Evolutionary conservation across 768 basidiomycete genomes (phyloP), one percentile per base, ranked within the genome.

Genomic region (Gyrodon lividus): DNA sequence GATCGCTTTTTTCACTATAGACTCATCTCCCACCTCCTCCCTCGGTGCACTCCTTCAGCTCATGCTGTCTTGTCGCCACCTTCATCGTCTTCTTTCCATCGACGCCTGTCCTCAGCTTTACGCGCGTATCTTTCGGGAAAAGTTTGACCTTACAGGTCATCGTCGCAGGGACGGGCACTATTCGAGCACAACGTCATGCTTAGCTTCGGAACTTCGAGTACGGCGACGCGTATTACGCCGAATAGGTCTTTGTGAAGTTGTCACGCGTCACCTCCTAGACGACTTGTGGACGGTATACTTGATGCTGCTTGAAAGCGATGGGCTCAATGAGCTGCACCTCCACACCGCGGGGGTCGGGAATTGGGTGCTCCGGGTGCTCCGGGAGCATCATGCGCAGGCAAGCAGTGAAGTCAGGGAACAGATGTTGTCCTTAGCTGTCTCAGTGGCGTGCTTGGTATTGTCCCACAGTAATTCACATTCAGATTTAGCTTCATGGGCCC

Each of bases 281-380:
- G 83, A 84, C 61, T 60, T 86, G 20, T 83, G 81, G 77, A 77
- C 77, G 7, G 76, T 76, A 6, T 72, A 82, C 51, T 72, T 82
- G 54, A 83, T 86, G 79, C 60, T 81, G n/a, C 60, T 83, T 28
- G 86, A 87, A 61, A 78, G 77, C 56, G 74, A 75, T 33, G 72
- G 71, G 3, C 62, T 72, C 44, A 84, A 82, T 57, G 74, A 74
- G 50, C 60, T 54, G 20, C 77, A 82, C 22, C 71, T 85, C 9
- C 59, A 62, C 14, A 55, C 63, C 17, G 75, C 70, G 34, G 70
- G 72, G 26, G 74, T 82, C 56, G 54, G 72, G 12, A 43, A 64
- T 33, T 70, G 63, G 62, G 51, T 65, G 28, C 30, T 60, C 16
- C 54, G 50, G 42, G 48, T 66, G 3, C 56, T 71, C 53, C 50